Evolutionary conservation across 805 yeast genomes (phyloP), one percentile per base, ranked within the genome.

Genomic region (Cyberlindnera misumaiensis): DNA sequence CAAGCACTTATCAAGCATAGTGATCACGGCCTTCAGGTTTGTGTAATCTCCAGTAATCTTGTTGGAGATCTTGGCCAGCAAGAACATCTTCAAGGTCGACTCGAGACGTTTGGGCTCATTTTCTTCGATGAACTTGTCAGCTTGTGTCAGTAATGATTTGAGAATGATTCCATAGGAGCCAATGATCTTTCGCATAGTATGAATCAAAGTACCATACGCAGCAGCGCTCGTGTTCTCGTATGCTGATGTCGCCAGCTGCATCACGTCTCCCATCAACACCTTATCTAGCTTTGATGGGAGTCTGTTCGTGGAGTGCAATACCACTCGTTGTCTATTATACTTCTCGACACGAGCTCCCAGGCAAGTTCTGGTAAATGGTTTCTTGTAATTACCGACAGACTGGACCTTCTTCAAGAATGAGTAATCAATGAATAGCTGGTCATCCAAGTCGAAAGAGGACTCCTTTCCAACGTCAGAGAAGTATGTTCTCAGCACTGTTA

Each of bases 381-480:
- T 78, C 5, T 76, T 63, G 15, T 76, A 58, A 32, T 83, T 77
- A 5, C 81, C 72, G 4, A 84, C 62, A n/a, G 74, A 66, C 51
- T 83, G 89, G 9, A 77, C 64, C 28, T 72, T 70, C 32, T 72
- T 73, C 38, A 81, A 65, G 51, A 73, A 77, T 0, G 70, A 66
- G 42, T 77, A 74, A 34, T 75, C 75, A 26, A 80, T 65, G 28
- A 64, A 63, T 5, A 79, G 57, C 24, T 63, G 73, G 32, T 77
- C 80, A 41, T 77, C 74, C 4, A 71, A 63, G 30, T 71, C 78
- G 35, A 79, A 70, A 1, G 80, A 59, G 11, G 82, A 64, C 47
- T 85, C 94, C 39, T 75, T 70, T 2, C 95, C 95, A 18, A 82
- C 81, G 53, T 87, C 93, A 18, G 82, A 68, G 48, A 82, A 80